A percentile compares a stretch with the other conserved stretches of the same genome.
phyloP scores from a whole-genome alignment of 2,329 filamentous ascomycete species.

The Sclerotinia trifoliorum region DNA sequence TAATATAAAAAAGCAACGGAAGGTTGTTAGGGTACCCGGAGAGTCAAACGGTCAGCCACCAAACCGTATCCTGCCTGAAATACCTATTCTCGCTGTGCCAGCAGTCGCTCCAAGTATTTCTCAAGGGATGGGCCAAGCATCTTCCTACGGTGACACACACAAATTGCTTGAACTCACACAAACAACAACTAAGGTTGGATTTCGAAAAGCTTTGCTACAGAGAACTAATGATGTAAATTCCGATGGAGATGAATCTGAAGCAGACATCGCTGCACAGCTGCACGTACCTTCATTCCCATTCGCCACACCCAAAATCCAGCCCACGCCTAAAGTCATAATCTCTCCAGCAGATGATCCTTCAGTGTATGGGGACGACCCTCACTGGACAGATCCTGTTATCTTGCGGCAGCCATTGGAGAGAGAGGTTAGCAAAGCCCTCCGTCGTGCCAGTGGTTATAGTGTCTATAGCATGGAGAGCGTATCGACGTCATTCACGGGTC shows the following conservation, averaged over 20 bases:
- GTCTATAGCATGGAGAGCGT: constrained; percentile 32
- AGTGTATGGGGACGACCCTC: constrained; percentile 20
- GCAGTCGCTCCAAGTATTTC: constrained; percentile 19
- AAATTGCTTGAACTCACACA: constrained; percentile 30
- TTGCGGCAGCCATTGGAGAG: constrained; percentile 32
- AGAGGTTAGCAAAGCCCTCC: constrained; percentile 37
- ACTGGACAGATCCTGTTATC: constrained; percentile 14
- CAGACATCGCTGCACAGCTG: constrained; percentile 15
- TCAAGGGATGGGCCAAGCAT: constrained; percentile 24
- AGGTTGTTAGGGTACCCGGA: constrained; percentile 18
- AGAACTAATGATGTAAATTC: background rate
- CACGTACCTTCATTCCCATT: constrained; percentile 20
- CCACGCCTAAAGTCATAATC: constrained; percentile 24
- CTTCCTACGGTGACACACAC: constrained; percentile 30
- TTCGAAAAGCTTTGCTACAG: background rate
- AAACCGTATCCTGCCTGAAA: constrained; percentile 22
- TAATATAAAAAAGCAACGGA: constrained; percentile 21
- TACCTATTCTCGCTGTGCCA: constrained; percentile 14
- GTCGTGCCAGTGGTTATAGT: constrained; percentile 35
- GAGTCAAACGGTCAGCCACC: constrained; percentile 23
- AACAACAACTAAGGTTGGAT: constrained; percentile 10
- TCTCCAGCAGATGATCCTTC: constrained; percentile 24
- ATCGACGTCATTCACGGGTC: constrained; percentile 27
- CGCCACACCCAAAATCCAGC: constrained; percentile 9
- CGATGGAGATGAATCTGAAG: constrained; percentile 14